Percentiles rank a stretch among this genome's conserved stretches.
These are phyloP conservation scores for Termitomyces eurrhizus DNA, from an alignment of 768 basidiomycete species.

Conservation along the genomic window DNA sequence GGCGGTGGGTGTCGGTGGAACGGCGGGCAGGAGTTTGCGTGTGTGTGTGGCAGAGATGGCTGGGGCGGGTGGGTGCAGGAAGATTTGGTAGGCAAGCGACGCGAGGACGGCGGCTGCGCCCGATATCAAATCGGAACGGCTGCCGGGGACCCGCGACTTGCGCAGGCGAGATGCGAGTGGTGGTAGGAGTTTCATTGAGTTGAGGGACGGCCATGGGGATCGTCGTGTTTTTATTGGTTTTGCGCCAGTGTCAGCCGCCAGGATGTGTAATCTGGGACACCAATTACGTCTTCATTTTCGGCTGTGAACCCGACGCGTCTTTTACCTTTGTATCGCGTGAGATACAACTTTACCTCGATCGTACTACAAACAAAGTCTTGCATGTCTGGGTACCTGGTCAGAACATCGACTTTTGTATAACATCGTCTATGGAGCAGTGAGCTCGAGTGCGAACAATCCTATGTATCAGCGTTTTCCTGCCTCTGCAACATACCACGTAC, in stretches of 20 bases:
- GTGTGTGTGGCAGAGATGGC: too few relatives aligned
- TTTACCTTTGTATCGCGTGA: constrained; percentile 8
- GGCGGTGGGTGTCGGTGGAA: not conserved
- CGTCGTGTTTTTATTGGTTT: too few relatives aligned
- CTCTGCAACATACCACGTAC: constrained; percentile 5
- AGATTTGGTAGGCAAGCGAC: too few relatives aligned
- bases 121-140: not conserved
- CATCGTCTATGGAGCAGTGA: constrained; percentile 12
- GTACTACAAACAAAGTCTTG: constrained; percentile 14
- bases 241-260: too few relatives aligned
- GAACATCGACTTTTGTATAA: constrained; percentile 3
- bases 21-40: not conserved
- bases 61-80: too few relatives aligned
- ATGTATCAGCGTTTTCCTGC: constrained; percentile 17
- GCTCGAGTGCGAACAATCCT: constrained; percentile 15
- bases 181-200: too few relatives aligned
- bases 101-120: not conserved
- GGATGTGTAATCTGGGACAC: too few relatives aligned
- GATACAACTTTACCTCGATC: constrained; percentile 20
- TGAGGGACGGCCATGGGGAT: too few relatives aligned
- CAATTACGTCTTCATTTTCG: too few relatives aligned
- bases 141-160: not conserved
- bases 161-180: not conserved
- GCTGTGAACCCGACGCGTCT: too few relatives aligned
- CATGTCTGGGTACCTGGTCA: constrained; percentile 17